A percentile compares a stretch with the other conserved stretches of the same genome.
phyloP scores from a whole-genome alignment of 768 basidiomycete genomes.

The Agrocybe pediades region DNA sequence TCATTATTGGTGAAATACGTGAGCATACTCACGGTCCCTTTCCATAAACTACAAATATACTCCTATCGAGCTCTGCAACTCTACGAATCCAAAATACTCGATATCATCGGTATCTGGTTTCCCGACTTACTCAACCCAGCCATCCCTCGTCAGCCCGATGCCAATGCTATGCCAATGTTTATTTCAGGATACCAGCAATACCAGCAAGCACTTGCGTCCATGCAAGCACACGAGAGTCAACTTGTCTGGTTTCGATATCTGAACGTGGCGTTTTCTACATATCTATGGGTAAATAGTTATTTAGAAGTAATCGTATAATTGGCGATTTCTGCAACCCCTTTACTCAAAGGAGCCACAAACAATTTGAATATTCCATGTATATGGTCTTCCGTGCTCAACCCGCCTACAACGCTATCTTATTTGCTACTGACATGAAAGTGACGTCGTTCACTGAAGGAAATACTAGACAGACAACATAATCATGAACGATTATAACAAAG shows the following conservation, averaged over 20 bases:
- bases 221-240: conserved; percentile 74
- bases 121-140: conserved; percentile 12
- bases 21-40: conserved; percentile 50
- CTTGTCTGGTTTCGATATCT: conserved; percentile 90
- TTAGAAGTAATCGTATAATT: conserved; percentile 48
- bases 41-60: conserved; percentile 49
- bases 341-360: too few relatives aligned
- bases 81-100: conserved; percentile 22
- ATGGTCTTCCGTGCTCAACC: too few relatives aligned
- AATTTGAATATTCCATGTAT: too few relatives aligned
- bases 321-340: too few relatives aligned
- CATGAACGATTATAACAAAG: too few relatives aligned
- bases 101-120: conserved; percentile 15
- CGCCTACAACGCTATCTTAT: too few relatives aligned
- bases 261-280: conserved; percentile 76
- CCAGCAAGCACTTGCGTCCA: conserved; percentile 59
- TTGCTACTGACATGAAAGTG: too few relatives aligned
- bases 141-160: conserved; percentile 17
- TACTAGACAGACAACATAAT: too few relatives aligned
- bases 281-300: conserved; percentile 95
- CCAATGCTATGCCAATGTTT: conserved; percentile 41
- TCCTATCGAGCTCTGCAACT: conserved; percentile 23
- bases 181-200: conserved; percentile 62
- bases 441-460: too few relatives aligned
- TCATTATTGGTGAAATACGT: conserved; percentile 62